Evolutionary conservation across 495 filamentous ascomycete species (phyloP).

Genomic region (Pseudomonodictys pantanalensis): DNA sequence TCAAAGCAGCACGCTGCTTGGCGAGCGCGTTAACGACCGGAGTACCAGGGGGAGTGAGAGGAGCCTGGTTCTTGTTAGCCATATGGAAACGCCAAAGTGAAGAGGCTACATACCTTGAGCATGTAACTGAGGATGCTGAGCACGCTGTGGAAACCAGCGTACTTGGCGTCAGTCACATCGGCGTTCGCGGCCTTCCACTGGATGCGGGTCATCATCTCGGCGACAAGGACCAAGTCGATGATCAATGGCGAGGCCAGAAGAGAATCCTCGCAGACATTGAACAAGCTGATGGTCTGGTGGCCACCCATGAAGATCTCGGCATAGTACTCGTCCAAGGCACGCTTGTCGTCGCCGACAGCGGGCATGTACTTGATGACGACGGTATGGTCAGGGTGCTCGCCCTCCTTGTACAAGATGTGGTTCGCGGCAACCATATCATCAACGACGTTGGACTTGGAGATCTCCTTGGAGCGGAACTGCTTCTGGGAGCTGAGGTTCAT

Average conservation of each 20-base stretch:
- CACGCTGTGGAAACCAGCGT: constrained; percentile 93
- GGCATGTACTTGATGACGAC: constrained; percentile 82
- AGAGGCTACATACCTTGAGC: constrained; percentile 65
- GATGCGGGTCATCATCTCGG: constrained; percentile 98
- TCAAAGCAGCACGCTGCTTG: constrained; percentile 92
- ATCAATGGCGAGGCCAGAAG: constrained; percentile 95
- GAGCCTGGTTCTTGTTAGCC: constrained; percentile 53
- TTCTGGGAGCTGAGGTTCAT: constrained; percentile 96
- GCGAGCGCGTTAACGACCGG: constrained; percentile 94
- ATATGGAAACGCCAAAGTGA: background rate
- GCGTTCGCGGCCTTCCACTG: constrained; percentile 70
- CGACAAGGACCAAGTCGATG: constrained; percentile 87
- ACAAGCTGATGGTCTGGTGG: constrained; percentile 96
- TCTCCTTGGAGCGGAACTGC: constrained; percentile 99
- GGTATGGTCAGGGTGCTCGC: constrained; percentile 51
- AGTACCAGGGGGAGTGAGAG: constrained; percentile 89
- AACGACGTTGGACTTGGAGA: constrained; percentile 97
- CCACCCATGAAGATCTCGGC: constrained; percentile 99
- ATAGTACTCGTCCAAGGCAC: constrained; percentile 97
- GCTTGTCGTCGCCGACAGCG: constrained; percentile 98
- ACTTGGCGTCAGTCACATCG: constrained; percentile 60
- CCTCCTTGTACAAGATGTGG: constrained; percentile 78
- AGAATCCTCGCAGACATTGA: constrained; percentile 99
- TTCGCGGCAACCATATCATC: constrained; percentile 99
- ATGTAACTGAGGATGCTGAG: constrained; percentile 98